Base-by-base conservation (phyloP, 176 grass and related monocot species). In the Triticum timopheevii region DNA sequence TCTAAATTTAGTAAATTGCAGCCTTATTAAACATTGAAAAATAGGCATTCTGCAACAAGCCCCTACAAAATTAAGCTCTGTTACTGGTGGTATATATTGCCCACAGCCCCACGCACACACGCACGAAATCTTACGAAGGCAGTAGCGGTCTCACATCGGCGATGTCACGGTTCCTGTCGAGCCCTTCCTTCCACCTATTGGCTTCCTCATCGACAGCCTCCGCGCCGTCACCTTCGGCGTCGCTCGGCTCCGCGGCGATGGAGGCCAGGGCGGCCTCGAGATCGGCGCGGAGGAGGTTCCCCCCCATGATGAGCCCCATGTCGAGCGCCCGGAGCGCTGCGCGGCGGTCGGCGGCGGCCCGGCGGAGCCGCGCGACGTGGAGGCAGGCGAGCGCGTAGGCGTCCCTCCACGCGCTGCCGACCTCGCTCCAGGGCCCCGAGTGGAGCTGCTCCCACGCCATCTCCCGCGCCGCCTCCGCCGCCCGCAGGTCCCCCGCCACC, bases 361-460 rank as follows among this genome's bases (percentile, higher is more conserved):
- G 39, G 75, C 88, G 83, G 38, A 95, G 89, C 3, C 94, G 89
- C 82, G 95, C 95, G 85, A 95, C 90, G 54, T 92, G 87, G 83
- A 98, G 91, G 87, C 95, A 98, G 45, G 95, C 83, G 87, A 98
- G 92, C 58, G 92, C 92, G 87, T 98, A 98, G 65, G 96, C 96
- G 72, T 95, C 96, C 87, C 93, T 52, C 96, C 96, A 98, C 0
- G 90, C 79, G 40, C 64, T 16, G 44, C 86, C 91, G 17, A 98
- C 93, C 81, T 94, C 88, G 86, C 79, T 80, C 91, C 96, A 95
- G 6, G 93, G 96, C 10, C 96, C 93, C 20, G 88, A 94, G 92
- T 98, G 96, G 38, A 98, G 93, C 81, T 98, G 96, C 91, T 95
- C 96, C 96, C 96, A 95, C 20, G 93, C 93, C 91, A 98, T 98